Evolutionary conservation across 1,284 basidiomycete genomes (phyloP), one percentile per base, ranked within the genome.

Genomic region (Schizophyllum amplum): DNA sequence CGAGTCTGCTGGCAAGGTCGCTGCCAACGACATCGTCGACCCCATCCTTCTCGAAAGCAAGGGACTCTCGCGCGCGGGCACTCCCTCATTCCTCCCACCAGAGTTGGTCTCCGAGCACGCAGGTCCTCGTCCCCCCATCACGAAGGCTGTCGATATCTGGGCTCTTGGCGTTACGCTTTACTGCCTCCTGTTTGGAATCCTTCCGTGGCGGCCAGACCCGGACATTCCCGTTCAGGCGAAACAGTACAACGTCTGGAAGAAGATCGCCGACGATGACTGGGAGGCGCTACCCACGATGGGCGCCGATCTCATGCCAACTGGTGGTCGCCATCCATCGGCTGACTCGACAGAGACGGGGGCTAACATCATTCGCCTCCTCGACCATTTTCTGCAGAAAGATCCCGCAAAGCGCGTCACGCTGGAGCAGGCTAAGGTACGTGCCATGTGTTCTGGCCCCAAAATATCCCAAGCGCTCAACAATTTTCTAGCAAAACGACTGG

Each of bases 121-220:
- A n/a, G 64, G 5, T 54, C 59, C 24, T 55, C 79, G 86, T 22
- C 86, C 85, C 2, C 79, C 81, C 1, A 90, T 99, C 61, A 96
- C 94, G 42, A 94, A 96, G 68, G 89, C 94, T 4, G 97, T 99
- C 68, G 97, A 99, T 67, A 84, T 99, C n/a, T 99, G 96, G 96
- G 95, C 97, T 0, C 81, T 99, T 6, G 97, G 97, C n/a, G 90
- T 98, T 33, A 99, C 97, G 1, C 76, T 98, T 13, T 99, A 94
- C 73, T 97, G 94, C 67, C 81, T 99, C 50, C 79, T 98, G 1
- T 98, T 98, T 64, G 97, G 94, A 23, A 75, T 75, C 55, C 80
- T 86, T 5, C 92, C 92, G 0, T 94, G 67, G 80, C 82, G 52
- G 77, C 86, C 73, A 5, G 47, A 50, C 15, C 65, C 48, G 24